Conservation (phyloP, 1,284 basidiomycete genomes). For the Leucoagaricus sp. region DNA sequence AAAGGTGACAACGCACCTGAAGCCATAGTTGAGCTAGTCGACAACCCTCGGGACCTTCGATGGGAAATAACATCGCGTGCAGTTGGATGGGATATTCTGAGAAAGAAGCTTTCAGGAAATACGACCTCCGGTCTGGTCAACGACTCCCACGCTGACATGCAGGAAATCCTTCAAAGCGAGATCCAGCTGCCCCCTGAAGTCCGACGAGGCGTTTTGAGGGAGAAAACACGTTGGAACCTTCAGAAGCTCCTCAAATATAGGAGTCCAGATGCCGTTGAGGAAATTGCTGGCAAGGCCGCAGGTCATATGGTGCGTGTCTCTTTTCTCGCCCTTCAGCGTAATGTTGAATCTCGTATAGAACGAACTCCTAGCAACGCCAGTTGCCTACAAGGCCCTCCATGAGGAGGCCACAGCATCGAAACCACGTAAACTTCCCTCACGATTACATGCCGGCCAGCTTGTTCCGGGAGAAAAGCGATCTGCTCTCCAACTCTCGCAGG, state of each 20-base stretch:
- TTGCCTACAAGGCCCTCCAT: conserved; percentile 40
- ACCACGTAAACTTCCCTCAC: conserved; percentile 30
- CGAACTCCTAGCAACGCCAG: conserved; percentile 52
- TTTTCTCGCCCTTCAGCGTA: not conserved
- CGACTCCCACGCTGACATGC: conserved; percentile 47
- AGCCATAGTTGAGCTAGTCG: conserved; percentile 93
- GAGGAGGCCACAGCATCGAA: conserved; percentile 37
- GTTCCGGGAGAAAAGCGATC: conserved; percentile 50
- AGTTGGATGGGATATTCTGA: conserved; percentile 77
- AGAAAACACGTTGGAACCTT: conserved; percentile 68
- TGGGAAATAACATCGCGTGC: conserved; percentile 85
- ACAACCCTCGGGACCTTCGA: conserved; percentile 88
- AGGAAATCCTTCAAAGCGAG: conserved; percentile 51
- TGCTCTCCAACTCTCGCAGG: conserved; percentile 48
- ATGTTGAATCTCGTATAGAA: conserved; percentile 37
- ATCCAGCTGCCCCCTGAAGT: conserved; percentile 36
- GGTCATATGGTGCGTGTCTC: conserved; percentile 49
- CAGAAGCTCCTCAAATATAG: conserved; percentile 68
- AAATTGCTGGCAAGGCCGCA: conserved; percentile 46
- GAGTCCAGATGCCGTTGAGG: conserved; percentile 38
- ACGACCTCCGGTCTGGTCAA: conserved; percentile 50
- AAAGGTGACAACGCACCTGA: conserved; percentile 92
- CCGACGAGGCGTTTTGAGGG: conserved; percentile 48
- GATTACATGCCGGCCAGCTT: conserved; percentile 47
- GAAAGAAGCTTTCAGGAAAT: conserved; percentile 48